These are phyloP conservation scores for Malassezia japonica DNA, from an alignment of 1,284 basidiomycete species.

Conservation along the genomic window DNA sequence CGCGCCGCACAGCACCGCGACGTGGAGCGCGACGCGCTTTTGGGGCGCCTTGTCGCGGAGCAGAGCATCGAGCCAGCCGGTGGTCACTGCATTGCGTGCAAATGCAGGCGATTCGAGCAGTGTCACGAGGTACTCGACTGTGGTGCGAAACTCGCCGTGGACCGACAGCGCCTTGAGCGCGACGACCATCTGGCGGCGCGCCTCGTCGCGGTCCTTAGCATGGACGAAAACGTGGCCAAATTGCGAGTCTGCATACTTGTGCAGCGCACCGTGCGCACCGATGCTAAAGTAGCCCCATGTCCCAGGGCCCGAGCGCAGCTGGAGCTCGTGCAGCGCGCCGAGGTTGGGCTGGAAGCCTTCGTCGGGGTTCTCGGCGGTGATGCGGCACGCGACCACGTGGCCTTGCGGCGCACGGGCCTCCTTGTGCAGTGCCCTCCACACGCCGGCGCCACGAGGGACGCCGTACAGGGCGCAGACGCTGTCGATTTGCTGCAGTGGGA, in stretches of 20 bases:
- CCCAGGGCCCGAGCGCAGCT: constrained; percentile 87
- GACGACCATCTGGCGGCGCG: constrained; percentile 98
- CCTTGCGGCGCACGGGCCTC: constrained; percentile 91
- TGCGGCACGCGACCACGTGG: constrained; percentile 96
- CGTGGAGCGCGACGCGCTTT: constrained; percentile 79
- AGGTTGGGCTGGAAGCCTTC: constrained; percentile 98
- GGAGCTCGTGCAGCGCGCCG: constrained; percentile 90
- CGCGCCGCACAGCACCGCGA: constrained; percentile 83
- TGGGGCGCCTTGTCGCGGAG: constrained; percentile 92
- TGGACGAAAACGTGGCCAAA: constrained; percentile 99
- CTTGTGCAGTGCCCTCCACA: constrained; percentile 77
- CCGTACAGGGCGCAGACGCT: constrained; percentile 95
- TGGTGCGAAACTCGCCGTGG: constrained; percentile 95
- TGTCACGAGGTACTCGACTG: constrained; percentile 88
- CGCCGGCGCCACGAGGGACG: constrained; percentile 39
- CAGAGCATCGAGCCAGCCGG: constrained; percentile 96
- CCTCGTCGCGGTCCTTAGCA: constrained; percentile 87
- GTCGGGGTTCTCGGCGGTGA: constrained; percentile 98
- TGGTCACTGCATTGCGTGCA: constrained; percentile 96
- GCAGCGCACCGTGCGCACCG: constrained; percentile 82
- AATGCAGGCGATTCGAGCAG: constrained; percentile 92
- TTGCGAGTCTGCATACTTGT: constrained; percentile 70
- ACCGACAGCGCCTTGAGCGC: constrained; percentile 96
- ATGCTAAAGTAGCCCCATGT: constrained; percentile 97
- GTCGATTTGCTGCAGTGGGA: constrained; percentile 75